Base-by-base conservation (phyloP, 116 monocot species). In the Posidonia oceanica region DNA sequence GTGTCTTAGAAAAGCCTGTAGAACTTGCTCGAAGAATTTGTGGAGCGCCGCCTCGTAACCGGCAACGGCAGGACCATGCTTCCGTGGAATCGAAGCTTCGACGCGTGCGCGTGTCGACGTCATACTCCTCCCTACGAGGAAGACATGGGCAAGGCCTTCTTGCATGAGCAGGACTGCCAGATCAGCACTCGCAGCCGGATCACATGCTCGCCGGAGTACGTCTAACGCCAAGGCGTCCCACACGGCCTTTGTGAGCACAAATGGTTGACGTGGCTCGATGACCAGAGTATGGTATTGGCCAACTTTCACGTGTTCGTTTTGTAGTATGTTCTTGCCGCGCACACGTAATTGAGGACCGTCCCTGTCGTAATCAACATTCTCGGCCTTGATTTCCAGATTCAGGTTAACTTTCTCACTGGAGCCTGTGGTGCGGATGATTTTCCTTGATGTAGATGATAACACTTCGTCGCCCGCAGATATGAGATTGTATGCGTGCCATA, bases 181-280 rank as follows among this genome's bases (percentile, higher is more conserved):
- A 80, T 96, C 96, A 78, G 96, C 96, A 87, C 89, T 91, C 53
- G 89, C 91, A 74, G 91, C 54, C 72, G 96, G 96, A 91, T 96
- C 68, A 15, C 68, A 68, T 68, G 68, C 68, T 53, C 52, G 68
- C 22, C 16, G 68, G 36, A 68, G 68, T 37, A 68, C 52, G 52
- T 68, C 53, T 36, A 68, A 68, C 11, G 68, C 68, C 14, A 68
- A 48, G 52, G 52, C 52, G 29, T 68, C 68, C 68, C 68, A 68
- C 48, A 48, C 1, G 3, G 90, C 96, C 87, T 96, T 96, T 63
- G 80, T 80, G 63, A 96, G 60, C 38, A 81, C 83, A 74, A 96
- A 91, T 70, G 88, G 80, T 44, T 89, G 81, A 51, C 91, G 88
- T 57, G 67, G 81, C 78, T 96, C 91, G 69, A 96, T 72, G 77